phyloP scores from a whole-genome alignment of 2,329 filamentous ascomycete species.

The Juglanconis oblonga region DNA sequence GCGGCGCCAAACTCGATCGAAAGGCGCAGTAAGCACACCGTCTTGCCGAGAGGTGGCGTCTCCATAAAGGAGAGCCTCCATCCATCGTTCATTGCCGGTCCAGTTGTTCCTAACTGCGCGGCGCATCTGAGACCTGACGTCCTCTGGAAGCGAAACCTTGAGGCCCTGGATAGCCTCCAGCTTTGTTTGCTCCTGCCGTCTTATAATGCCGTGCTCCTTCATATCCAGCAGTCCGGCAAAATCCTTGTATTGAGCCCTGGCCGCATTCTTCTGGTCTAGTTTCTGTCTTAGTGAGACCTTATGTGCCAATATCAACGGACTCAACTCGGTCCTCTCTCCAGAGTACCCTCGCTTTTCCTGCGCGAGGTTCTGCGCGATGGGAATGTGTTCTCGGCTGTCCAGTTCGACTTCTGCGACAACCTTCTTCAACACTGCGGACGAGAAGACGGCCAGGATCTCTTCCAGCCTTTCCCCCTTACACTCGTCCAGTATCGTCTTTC shows the following conservation, averaged over 20 bases:
- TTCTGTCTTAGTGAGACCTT: conserved; percentile 61
- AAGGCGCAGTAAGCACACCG: conserved; percentile 62
- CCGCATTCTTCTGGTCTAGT: conserved; percentile 58
- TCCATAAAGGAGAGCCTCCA: conserved; percentile 67
- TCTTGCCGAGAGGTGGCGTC: conserved; percentile 57
- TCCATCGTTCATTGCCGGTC: conserved; percentile 74
- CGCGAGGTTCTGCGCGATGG: conserved; percentile 53
- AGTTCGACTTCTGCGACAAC: conserved; percentile 41
- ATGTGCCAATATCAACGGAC: conserved; percentile 71
- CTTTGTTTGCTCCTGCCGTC: conserved; percentile 47
- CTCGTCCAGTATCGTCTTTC: conserved; percentile 96
- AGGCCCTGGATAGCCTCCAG: neutral
- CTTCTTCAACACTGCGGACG: conserved; percentile 76
- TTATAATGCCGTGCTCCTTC: conserved; percentile 58
- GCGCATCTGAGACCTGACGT: conserved; percentile 49
- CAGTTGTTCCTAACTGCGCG: conserved; percentile 69
- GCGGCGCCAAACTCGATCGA: conserved; percentile 68
- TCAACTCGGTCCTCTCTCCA: conserved; percentile 52
- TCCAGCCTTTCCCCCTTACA: conserved; percentile 90
- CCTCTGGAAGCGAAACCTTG: conserved; percentile 31
- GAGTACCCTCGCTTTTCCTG: conserved; percentile 58
- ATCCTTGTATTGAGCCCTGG: conserved; percentile 56
- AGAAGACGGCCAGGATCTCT: conserved; percentile 81
- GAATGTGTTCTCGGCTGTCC: conserved; percentile 31
- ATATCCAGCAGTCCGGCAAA: conserved; percentile 63